These are phyloP conservation scores for Chaetothyriales sp. DNA, from an alignment of 2,329 filamentous ascomycete genomes.

Conservation along the genomic window DNA sequence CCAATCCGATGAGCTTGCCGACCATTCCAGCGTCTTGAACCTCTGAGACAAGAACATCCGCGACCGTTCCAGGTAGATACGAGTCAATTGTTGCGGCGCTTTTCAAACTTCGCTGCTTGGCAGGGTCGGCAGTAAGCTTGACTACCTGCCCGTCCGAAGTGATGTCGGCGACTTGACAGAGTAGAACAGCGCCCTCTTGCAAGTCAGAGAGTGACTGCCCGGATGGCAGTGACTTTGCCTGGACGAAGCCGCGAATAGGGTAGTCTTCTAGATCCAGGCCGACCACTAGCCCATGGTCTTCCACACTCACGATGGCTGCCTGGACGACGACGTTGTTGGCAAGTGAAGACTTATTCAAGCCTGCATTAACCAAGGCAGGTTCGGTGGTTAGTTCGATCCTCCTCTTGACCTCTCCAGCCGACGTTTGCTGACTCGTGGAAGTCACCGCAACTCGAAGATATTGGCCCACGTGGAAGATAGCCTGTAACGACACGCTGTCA, in stretches of 20 bases:
- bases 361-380: conserved; percentile 63
- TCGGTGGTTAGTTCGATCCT: conserved; percentile 78
- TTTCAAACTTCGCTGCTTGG: conserved; percentile 39
- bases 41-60: conserved; percentile 70
- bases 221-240: conserved; percentile 64
- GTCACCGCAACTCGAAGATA: conserved; percentile 75
- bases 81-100: conserved; percentile 77
- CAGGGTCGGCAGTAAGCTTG: conserved; percentile 63
- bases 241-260: conserved; percentile 66
- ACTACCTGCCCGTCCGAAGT: conserved; percentile 67
- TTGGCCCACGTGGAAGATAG: conserved; percentile 70
- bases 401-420: conserved; percentile 54
- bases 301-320: conserved; percentile 78
- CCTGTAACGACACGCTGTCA: conserved; percentile 55
- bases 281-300: conserved; percentile 92
- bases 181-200: conserved; percentile 68
- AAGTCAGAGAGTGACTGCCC: conserved; percentile 52
- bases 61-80: conserved; percentile 82
- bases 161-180: conserved; percentile 67
- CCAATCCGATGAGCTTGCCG: conserved; percentile 81
- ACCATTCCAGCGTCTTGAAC: conserved; percentile 59
- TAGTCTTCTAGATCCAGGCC: conserved; percentile 63
- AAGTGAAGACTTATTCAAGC: conserved; percentile 58
- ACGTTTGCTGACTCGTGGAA: conserved; percentile 51
- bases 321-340: conserved; percentile 67